Evolutionary conservation across 2,329 filamentous ascomycete genomes (phyloP).

Genomic region (Xylaria sp.): DNA sequence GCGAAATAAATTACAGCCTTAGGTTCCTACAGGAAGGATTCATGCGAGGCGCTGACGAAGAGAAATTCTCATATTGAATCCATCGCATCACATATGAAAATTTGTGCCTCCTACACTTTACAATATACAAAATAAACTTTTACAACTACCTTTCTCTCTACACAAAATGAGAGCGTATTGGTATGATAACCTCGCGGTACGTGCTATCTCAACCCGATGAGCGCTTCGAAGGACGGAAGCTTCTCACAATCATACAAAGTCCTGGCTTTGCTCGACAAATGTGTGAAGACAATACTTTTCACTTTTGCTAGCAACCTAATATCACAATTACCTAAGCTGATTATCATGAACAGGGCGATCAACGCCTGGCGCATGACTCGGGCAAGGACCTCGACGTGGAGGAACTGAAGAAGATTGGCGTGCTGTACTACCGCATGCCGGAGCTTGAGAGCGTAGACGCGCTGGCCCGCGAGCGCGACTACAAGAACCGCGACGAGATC

Average conservation of each 20-base stretch:
- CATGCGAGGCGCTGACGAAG: background rate
- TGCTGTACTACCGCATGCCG: constrained; percentile 78
- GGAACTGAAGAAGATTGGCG: constrained; percentile 78
- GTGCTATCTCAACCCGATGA: constrained; percentile 11
- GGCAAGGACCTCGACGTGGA: constrained; percentile 72
- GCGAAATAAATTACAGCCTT: background rate
- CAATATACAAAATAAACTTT: background rate
- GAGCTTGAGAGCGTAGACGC: constrained; percentile 74
- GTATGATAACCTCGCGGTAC: constrained; percentile 59
- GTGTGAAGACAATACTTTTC: background rate
- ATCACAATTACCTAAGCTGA: constrained; percentile 19
- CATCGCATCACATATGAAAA: background rate
- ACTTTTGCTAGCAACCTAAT: background rate
- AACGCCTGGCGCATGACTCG: constrained; percentile 89
- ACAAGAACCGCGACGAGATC: constrained; percentile 96
- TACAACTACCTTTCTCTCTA: background rate
- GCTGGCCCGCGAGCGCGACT: constrained; percentile 78
- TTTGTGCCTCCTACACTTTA: background rate
- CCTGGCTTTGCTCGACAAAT: background rate
- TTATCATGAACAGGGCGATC: constrained; percentile 76
- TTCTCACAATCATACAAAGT: background rate
- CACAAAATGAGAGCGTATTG: constrained; percentile 66
- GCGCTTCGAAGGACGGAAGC: constrained; percentile 7
- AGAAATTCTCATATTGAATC: background rate
- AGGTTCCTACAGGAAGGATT: background rate